These are phyloP conservation scores for Globisporangium recalcitrans DNA, from an alignment of 352 stramenopile genomes.

Conservation along the genomic window DNA sequence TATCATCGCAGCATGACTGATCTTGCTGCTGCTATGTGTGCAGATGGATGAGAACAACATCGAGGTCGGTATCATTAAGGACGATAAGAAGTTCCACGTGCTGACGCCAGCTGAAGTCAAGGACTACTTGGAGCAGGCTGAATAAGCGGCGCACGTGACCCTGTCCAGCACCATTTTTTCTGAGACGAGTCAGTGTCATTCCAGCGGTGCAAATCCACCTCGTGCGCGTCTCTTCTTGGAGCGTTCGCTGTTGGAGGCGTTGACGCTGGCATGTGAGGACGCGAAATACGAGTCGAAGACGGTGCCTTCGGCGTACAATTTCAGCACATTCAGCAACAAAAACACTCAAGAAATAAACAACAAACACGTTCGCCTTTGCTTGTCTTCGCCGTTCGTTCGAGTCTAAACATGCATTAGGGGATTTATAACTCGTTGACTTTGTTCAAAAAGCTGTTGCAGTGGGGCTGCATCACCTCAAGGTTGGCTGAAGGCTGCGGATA, in stretches of 20 bases:
- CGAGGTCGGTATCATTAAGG: constrained; percentile 96
- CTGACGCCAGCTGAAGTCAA: constrained; percentile 97
- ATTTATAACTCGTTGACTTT: neutral
- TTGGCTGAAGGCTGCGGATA: too few relatives aligned
- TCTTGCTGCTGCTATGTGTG: constrained; percentile 13
- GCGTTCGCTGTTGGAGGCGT: neutral
- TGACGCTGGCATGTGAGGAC: neutral
- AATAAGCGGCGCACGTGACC: constrained; percentile 58
- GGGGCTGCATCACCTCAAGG: neutral
- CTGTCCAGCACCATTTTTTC: neutral
- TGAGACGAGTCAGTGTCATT: neutral
- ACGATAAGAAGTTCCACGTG: constrained; percentile 96
- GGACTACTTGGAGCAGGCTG: constrained; percentile 99
- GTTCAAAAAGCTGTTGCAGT: neutral
- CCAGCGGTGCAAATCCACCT: neutral
- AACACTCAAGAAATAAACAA: constrained; percentile 6
- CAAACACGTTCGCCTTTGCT: constrained; percentile 2
- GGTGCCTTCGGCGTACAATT: constrained; percentile 1
- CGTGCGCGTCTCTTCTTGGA: neutral
- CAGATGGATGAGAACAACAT: constrained; percentile 99
- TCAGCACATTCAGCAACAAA: constrained; percentile 2
- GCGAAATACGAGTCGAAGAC: neutral
- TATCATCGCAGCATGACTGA: neutral
- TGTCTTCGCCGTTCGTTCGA: neutral
- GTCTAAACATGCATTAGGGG: neutral